Evolutionary conservation across 805 yeast genomes (phyloP), one percentile per base, ranked within the genome.

Genomic region (Cephaloascus fragrans): DNA sequence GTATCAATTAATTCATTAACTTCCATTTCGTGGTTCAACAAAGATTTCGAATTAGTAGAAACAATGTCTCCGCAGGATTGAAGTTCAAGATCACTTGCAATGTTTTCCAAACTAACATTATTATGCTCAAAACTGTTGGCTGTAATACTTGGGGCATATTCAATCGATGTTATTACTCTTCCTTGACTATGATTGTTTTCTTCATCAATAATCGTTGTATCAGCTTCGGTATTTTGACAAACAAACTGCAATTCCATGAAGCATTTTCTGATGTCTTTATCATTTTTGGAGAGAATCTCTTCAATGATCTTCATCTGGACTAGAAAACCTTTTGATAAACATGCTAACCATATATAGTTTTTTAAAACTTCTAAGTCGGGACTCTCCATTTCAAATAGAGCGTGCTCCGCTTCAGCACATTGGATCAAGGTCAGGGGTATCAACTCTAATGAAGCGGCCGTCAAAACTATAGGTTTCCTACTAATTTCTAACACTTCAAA

Each of bases 391-490:
- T 53, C 49, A 38, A 56, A 66, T 23, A 56, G 59, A 0, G 78
- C 56, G 6, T 61, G 49, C 32, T 71, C 74, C 35, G 57, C 67
- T 15, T 45, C 45, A 0, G 78, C 74, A 33, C 66, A 50, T 6
- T 74, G 73, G 17, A 69, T 44, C 4, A 82, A 50, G 34, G 55
- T 61, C 20, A 50, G 47, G 0, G 88, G 88, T 4, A 81, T 56
- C 26, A 56, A 61, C 8, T 53, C 50, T 2, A 62, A 39, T 43
- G 75, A 76, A 5, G 67, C 61, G 50, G 89, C 83, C 0, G 88
- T 80, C 12, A 86, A 44, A 1, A 84, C 68, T 0, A 86, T 69
- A 0, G 95, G 95, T 39, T 89, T 61, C 46, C 85, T 65, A 0
- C 86, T 70, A 15, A 72, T 68, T 29, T 67, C 64, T 32, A 87